A percentile compares a stretch with the other conserved stretches of the same genome.
These are phyloP conservation scores for Hypoxylon fragiforme DNA, from an alignment of 495 filamentous ascomycete genomes.

Conservation along the genomic window DNA sequence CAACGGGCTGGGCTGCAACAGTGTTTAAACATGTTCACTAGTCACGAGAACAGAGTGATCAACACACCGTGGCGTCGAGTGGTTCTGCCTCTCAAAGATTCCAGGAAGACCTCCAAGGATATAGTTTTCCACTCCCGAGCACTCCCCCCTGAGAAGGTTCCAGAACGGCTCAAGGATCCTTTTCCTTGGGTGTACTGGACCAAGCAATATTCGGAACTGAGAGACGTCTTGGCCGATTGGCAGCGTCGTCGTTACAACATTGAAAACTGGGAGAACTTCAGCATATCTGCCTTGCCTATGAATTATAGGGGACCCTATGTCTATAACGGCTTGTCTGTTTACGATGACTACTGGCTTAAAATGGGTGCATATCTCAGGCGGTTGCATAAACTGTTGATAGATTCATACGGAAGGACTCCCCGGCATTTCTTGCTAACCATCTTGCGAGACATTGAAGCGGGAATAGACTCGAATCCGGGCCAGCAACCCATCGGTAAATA, in stretches of 20 bases:
- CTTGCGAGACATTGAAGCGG: conserved; percentile 35
- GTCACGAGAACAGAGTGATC: conserved; percentile 25
- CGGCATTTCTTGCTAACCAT: conserved; percentile 33
- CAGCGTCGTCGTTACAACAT: conserved; percentile 31
- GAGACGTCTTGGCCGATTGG: conserved; percentile 20
- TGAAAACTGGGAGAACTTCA: conserved; percentile 20
- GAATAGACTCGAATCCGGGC: conserved; percentile 13
- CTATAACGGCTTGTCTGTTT: conserved; percentile 26
- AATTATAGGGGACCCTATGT: conserved; percentile 29
- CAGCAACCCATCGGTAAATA: not conserved
- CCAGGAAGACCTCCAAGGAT: conserved; percentile 20
- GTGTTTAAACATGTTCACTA: conserved; percentile 37
- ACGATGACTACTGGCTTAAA: conserved; percentile 35
- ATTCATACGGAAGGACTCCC: conserved; percentile 26
- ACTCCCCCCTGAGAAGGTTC: conserved; percentile 7
- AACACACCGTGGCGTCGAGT: conserved; percentile 36
- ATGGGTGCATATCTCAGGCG: conserved; percentile 31
- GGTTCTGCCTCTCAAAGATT: conserved; percentile 36
- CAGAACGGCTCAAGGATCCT: conserved; percentile 24
- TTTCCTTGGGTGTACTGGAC: conserved; percentile 31
- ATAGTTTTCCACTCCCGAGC: conserved; percentile 27
- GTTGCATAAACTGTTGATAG: conserved; percentile 10
- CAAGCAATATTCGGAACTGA: conserved; percentile 15
- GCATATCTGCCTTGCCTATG: conserved; percentile 23
- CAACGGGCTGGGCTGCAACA: conserved; percentile 47